phyloP scores from a whole-genome alignment of 192 early-diverging fungal species.

The Gigaspora rosea region DNA sequence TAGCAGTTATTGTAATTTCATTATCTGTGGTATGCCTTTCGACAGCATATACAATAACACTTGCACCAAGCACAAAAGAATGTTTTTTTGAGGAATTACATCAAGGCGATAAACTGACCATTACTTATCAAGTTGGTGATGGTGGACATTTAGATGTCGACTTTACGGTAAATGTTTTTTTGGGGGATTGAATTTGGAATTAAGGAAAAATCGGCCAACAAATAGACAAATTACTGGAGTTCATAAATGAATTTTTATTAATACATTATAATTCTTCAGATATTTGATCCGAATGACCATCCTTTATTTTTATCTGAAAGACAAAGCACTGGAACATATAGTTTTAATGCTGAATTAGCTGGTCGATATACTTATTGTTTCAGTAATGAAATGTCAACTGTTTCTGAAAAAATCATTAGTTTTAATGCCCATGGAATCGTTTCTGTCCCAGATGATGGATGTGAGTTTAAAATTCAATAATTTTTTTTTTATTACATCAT shows the following conservation, averaged over 20 bases:
- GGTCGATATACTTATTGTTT: conserved; percentile 79
- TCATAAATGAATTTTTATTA: too few relatives aligned
- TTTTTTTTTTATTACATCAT: conserved; percentile 35
- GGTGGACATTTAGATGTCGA: conserved; percentile 69
- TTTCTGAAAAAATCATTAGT: conserved; percentile 59
- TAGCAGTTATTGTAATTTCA: not conserved
- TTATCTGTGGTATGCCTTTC: conserved; percentile 6
- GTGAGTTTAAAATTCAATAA: conserved; percentile 30
- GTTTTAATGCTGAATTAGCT: conserved; percentile 44
- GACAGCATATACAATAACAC: conserved; percentile 21
- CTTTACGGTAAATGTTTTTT: conserved; percentile 55
- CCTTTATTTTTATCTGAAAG: conserved; percentile 39
- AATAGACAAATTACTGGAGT: too few relatives aligned
- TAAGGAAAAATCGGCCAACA: too few relatives aligned
- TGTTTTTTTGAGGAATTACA: conserved; percentile 73
- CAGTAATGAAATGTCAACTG: conserved; percentile 67
- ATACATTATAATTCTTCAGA: conserved; percentile 30
- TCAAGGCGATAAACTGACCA: conserved; percentile 59
- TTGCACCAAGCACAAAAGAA: conserved; percentile 7
- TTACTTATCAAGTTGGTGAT: conserved; percentile 70
- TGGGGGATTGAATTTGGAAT: not conserved
- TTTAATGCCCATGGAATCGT: conserved; percentile 59
- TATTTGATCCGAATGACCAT: conserved; percentile 47
- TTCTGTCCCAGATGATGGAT: conserved; percentile 44
- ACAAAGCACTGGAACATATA: conserved; percentile 45